Evolutionary conservation across 768 basidiomycete species (phyloP).

Genomic region (Panaeolus cyanescens): DNA sequence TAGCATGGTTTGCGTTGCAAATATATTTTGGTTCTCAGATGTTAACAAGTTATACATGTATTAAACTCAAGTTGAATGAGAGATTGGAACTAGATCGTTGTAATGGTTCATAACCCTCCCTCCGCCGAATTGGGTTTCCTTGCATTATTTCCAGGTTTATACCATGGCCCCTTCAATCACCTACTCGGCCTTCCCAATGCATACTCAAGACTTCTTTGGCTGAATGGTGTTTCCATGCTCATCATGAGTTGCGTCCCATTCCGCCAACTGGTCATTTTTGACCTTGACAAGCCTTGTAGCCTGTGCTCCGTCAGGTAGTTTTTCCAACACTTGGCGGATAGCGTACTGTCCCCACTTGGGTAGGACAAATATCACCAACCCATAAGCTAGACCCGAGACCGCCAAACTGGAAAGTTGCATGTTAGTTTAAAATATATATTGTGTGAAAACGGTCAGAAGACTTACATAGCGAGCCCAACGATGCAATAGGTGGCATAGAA

Average conservation of each 20-base stretch:
- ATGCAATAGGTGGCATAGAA: constrained; percentile 45
- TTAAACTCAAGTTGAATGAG: too few relatives aligned
- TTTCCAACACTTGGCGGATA: constrained; percentile 48
- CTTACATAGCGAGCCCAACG: constrained; percentile 36
- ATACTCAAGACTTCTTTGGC: neutral
- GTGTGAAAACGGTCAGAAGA: constrained; percentile 2
- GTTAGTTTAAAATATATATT: neutral
- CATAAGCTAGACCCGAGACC: constrained; percentile 30
- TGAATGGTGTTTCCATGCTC: constrained; percentile 30
- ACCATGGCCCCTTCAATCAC: too few relatives aligned
- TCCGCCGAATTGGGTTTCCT: neutral
- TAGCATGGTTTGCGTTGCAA: neutral
- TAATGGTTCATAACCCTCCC: neutral
- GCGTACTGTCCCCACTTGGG: constrained; percentile 44
- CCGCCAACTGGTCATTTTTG: constrained; percentile 26
- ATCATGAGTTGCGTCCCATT: constrained; percentile 38
- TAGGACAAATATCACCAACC: constrained; percentile 39
- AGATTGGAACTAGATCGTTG: neutral
- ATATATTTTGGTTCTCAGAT: neutral
- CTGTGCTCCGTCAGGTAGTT: constrained; percentile 34
- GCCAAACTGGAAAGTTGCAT: constrained; percentile 22
- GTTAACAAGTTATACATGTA: neutral
- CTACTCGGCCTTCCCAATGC: too few relatives aligned
- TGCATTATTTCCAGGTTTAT: too few relatives aligned
- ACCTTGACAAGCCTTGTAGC: constrained; percentile 32